phyloP scores from a whole-genome alignment of 129 eudicot genomes.

The Artemisia tridentata region DNA sequence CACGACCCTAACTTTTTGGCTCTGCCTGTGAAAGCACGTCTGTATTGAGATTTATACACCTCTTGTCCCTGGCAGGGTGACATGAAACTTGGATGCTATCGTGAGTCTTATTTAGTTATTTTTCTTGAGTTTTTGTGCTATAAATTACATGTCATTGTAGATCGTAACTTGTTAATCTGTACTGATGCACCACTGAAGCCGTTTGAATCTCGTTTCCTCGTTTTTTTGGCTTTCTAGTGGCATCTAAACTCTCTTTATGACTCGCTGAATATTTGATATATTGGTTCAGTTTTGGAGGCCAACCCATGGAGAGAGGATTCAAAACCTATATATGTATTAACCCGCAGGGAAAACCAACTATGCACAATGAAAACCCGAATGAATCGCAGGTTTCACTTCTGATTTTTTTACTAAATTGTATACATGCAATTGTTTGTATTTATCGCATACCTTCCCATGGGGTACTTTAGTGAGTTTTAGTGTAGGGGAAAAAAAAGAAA shows the following conservation, averaged over 20 bases:
- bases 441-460: neutral
- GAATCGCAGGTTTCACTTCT: conserved; percentile 70
- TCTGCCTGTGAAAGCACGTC: no score
- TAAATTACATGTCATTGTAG: no score
- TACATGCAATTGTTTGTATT: neutral
- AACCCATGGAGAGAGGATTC: conserved; percentile 96
- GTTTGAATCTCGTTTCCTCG: neutral
- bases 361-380: conserved; percentile 98
- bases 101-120: no score
- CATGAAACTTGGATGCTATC: no score
- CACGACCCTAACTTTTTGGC: no score
- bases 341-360: conserved; percentile 85
- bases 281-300: conserved; percentile 71
- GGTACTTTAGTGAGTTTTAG: neutral
- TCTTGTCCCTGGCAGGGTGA: no score
- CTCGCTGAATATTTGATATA: neutral
- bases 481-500: neutral
- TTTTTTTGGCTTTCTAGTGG: no score
- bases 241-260: neutral
- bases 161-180: no score
- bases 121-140: no score
- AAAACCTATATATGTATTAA: conserved; percentile 89
- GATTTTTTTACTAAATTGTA: neutral
- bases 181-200: no score
- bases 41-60: no score